Base-by-base conservation (phyloP, 441 rosid genomes). In the Cnidoscolus chayamansa region DNA sequence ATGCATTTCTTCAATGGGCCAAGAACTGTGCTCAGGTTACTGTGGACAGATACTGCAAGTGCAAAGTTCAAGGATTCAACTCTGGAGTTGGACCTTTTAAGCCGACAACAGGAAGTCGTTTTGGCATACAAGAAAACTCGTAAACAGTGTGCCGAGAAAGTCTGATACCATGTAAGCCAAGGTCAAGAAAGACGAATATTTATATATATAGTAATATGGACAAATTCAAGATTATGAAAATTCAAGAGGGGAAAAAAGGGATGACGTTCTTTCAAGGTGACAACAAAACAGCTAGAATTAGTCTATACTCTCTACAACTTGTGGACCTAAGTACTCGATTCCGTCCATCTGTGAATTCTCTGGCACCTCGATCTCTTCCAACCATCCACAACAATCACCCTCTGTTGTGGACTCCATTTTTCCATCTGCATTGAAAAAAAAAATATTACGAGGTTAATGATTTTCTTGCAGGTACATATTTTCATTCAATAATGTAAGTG, bases 241-340 rank as follows among this genome's bases (percentile, higher is more conserved):
- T 1, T 6, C 8, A n/a, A 32, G n/a, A 37, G 32, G 0, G 0
- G 5, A 12, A 40, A 48, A 9, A n/a, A 11, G 17, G 17, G 7
- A 20, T 17, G 40, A 15, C 9, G 6, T 7, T 32, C 37, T 63
- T 17, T 67, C 2, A 0, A 5, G 0, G n/a, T 15, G 13, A 31
- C 2, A 6, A 51, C 13, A 2, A 7, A 58, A 32, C 48, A 57
- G 50, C 63, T 63, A 62, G 51, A 53, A 40, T 62, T 48, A 12
- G 13, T 30, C 4, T 1, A 17, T 40, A 50, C 50, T 47, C 9
- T 79, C 85, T 10, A 45, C 53, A 57, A 90, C 68, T 62, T 68
- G 85, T 17, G 96, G 96, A 20, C 96, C 89, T 8, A 68, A 53
- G 72, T 90, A 90, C 69, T 80, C 85, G 55, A 88, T 83, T 35